Base-by-base conservation (phyloP, 805 yeast species). In the Isabelozyma pseudorhagii region DNA sequence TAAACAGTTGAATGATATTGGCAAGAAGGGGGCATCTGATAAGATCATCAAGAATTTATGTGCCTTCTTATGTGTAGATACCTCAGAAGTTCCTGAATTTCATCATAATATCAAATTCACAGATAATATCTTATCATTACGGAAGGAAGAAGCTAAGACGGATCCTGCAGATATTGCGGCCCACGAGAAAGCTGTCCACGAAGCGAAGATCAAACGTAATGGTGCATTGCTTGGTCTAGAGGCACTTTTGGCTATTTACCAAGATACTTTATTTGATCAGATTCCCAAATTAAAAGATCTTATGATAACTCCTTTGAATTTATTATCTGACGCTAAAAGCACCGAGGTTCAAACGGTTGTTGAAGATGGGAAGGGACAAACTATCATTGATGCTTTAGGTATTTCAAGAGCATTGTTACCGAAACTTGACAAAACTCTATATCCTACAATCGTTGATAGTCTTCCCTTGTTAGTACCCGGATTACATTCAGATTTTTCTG, bases 31-130 rank as follows among this genome's bases (percentile, higher is more conserved):
- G 38, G 94, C 93, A 1, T 83, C 93, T 2, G 96, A 89, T 57
- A 94, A 94, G 63, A 87, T 96, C 54, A 82, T 89, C 42, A 93
- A 89, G 64, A 94, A 94, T 61, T 71, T 96, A 49, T 89, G 97
- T 69, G 96, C 93, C 0, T 93, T 93, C 63, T 63, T 94, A 46
- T 94, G 99, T 70, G 97, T 92, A 31, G 99, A 93, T 63, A 90
- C 97, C 0, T 82, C 94, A 3, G 97, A 92, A 62, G 97, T 93
- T 31, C 99, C 99, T 2, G 97, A 90, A 60, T 94, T 89, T 61
- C 74, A 76, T 13, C 84, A 87, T 42, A 87, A 88, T 57, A 78
- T 80, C 38, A 66, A 69, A 11, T 72, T 77, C 49, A 75, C 67
- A 14, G 82, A 80, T 42, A 71, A 71, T 11, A 85, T 93, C 10